phyloP scores from a whole-genome alignment of 768 basidiomycete species.

The Xerocomus potaroensis region DNA sequence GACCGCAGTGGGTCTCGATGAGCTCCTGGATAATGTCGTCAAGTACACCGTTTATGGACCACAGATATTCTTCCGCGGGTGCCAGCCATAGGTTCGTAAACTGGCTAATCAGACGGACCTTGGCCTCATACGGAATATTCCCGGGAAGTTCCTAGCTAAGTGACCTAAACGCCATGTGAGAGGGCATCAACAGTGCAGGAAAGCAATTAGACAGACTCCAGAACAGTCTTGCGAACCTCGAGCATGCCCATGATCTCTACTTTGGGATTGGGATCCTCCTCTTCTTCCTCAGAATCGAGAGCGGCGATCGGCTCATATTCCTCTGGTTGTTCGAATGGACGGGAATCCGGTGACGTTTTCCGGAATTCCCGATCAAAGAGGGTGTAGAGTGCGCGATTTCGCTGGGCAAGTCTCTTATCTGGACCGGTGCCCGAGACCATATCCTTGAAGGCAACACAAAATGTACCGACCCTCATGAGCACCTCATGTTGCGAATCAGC shows the following conservation, averaged over 20 bases:
- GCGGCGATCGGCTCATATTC: constrained; percentile 10
- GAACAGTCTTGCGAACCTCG: constrained; percentile 35
- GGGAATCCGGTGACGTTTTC: constrained; percentile 40
- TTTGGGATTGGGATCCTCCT: neutral
- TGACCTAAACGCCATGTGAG: constrained; percentile 27
- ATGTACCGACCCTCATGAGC: constrained; percentile 38
- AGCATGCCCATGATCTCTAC: constrained; percentile 25
- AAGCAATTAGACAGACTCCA: constrained; percentile 26
- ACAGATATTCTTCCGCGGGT: constrained; percentile 35
- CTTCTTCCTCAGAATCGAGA: constrained; percentile 10
- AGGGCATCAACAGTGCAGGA: neutral
- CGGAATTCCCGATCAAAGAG: constrained; percentile 34
- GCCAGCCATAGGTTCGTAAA: constrained; percentile 35
- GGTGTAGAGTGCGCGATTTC: constrained; percentile 30
- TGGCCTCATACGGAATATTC: constrained; percentile 40
- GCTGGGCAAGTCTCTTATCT: constrained; percentile 36
- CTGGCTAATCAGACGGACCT: constrained; percentile 31
- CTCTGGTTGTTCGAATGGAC: constrained; percentile 22
- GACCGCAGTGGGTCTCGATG: constrained; percentile 36
- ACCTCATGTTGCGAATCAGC: constrained; percentile 45
- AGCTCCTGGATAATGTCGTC: constrained; percentile 26
- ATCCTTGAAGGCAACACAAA: constrained; percentile 38
- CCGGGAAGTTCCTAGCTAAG: constrained; percentile 41
- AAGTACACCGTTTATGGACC: constrained; percentile 29
- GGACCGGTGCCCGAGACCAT: constrained; percentile 31